A percentile compares a stretch with the other conserved stretches of the same genome.
phyloP scores from a whole-genome alignment of 2,329 filamentous ascomycete species.

The Colletotrichum sp. region DNA sequence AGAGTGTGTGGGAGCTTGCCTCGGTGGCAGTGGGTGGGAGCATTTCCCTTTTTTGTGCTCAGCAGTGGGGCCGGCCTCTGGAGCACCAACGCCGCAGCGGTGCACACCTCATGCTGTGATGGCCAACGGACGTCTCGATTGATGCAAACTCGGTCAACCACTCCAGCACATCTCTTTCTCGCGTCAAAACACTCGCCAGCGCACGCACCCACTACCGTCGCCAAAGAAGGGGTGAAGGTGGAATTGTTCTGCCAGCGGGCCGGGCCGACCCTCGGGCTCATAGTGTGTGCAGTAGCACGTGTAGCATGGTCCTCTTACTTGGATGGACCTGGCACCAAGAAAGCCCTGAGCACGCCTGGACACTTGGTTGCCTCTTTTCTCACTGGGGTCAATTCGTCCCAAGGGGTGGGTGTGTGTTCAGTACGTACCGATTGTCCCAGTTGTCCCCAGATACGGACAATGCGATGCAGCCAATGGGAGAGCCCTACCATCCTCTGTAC shows the following conservation, averaged over 20 bases:
- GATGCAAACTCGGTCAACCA: background rate
- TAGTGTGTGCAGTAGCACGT: background rate
- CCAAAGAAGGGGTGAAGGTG: background rate
- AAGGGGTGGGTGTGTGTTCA: background rate
- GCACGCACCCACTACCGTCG: background rate
- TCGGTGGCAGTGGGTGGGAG: too few relatives aligned
- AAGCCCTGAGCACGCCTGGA: background rate
- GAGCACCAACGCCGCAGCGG: background rate
- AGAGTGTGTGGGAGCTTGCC: background rate
- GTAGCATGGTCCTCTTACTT: background rate
- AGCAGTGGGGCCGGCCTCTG: background rate
- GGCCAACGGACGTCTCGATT: background rate
- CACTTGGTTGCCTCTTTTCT: background rate
- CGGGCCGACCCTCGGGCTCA: background rate
- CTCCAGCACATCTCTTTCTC: background rate
- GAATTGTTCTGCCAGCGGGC: background rate
- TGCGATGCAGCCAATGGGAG: background rate
- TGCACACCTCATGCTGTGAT: background rate
- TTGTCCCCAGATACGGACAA: background rate
- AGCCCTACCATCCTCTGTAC: background rate
- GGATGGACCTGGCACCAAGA: background rate
- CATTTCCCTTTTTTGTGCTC: background rate
- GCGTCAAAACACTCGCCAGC: background rate
- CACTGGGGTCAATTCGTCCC: background rate
- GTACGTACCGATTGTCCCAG: background rate